Conservation (phyloP, 2,329 filamentous ascomycete species). For the Fusarium siculi region DNA sequence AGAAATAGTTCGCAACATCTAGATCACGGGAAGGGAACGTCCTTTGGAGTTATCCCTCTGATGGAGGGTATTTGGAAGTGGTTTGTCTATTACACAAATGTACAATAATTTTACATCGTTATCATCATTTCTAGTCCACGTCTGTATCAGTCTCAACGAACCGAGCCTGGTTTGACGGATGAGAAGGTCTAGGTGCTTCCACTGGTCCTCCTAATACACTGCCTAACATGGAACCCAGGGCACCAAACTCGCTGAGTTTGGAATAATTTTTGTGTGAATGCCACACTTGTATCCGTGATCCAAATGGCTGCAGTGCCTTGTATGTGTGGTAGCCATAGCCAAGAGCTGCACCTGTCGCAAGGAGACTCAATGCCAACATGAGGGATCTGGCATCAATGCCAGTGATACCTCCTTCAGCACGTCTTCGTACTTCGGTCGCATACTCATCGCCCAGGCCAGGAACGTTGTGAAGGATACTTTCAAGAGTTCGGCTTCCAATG, state of each 20-base stretch:
- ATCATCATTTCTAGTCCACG: slow-evolving; percentile 44
- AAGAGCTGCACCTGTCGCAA: slow-evolving; percentile 52
- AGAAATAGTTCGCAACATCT: slow-evolving; percentile 21
- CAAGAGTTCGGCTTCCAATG: slow-evolving; percentile 47
- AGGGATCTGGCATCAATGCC: slow-evolving; percentile 49
- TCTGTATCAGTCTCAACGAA: slow-evolving; percentile 52
- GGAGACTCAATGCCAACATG: slow-evolving; percentile 47
- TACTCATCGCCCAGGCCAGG: slow-evolving; percentile 52
- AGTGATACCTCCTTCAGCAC: slow-evolving; percentile 47
- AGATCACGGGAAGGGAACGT: slow-evolving; percentile 23
- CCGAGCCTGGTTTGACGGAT: slow-evolving; percentile 36
- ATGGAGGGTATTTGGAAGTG: background rate
- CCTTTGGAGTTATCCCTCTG: slow-evolving; percentile 16
- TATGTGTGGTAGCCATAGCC: slow-evolving; percentile 55
- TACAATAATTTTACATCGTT: slow-evolving; percentile 36
- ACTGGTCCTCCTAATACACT: slow-evolving; percentile 46
- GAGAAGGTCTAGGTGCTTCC: slow-evolving; percentile 19
- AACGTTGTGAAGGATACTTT: slow-evolving; percentile 50
- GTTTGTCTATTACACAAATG: slow-evolving; percentile 25
- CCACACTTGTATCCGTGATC: slow-evolving; percentile 58
- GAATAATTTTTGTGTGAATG: slow-evolving; percentile 45
- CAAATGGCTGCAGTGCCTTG: slow-evolving; percentile 56
- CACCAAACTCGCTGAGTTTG: slow-evolving; percentile 57
- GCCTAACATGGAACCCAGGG: slow-evolving; percentile 58
- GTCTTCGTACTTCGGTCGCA: slow-evolving; percentile 50